A percentile compares a stretch with the other conserved stretches of the same genome.
Conservation (phyloP, 2,329 filamentous ascomycete genomes). For the Microcera coccophila region DNA sequence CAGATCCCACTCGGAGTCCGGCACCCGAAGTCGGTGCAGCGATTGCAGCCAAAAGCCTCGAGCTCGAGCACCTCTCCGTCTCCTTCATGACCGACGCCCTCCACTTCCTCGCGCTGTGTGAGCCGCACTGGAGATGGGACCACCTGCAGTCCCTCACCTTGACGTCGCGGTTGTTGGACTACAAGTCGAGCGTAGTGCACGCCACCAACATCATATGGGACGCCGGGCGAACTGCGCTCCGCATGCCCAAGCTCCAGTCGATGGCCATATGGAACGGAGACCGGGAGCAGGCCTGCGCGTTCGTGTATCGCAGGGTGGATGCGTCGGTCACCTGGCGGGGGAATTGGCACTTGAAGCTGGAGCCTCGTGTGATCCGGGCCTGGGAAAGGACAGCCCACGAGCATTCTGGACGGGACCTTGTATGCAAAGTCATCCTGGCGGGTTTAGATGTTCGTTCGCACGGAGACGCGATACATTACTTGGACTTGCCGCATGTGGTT, state of each 20-base stretch:
- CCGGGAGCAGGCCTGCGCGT: conserved; percentile 8
- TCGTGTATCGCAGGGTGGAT: conserved; percentile 2
- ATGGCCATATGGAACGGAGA: conserved; percentile 12
- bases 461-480: conserved; percentile 12
- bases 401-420: not conserved
- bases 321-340: conserved; percentile 9
- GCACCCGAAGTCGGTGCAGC: conserved; percentile 1
- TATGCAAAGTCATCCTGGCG: not conserved
- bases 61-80: conserved; percentile 4
- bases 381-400: conserved; percentile 3
- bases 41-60: conserved; percentile 2
- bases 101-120: conserved; percentile 1
- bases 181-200: not conserved
- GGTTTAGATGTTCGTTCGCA: conserved; percentile 9
- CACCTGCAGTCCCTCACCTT: conserved; percentile 3
- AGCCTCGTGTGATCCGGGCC: not conserved
- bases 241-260: conserved; percentile 9
- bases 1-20: too few species aligned
- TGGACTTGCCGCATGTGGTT: conserved; percentile 9
- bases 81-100: conserved; percentile 3
- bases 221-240: conserved; percentile 1
- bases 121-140: conserved; percentile 5
- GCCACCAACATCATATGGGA: conserved; percentile 1
- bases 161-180: conserved; percentile 4
- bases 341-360: conserved; percentile 4